These are phyloP conservation scores for Xylariomycetidae sp. DNA, from an alignment of 2,329 filamentous ascomycete species.

Conservation along the genomic window DNA sequence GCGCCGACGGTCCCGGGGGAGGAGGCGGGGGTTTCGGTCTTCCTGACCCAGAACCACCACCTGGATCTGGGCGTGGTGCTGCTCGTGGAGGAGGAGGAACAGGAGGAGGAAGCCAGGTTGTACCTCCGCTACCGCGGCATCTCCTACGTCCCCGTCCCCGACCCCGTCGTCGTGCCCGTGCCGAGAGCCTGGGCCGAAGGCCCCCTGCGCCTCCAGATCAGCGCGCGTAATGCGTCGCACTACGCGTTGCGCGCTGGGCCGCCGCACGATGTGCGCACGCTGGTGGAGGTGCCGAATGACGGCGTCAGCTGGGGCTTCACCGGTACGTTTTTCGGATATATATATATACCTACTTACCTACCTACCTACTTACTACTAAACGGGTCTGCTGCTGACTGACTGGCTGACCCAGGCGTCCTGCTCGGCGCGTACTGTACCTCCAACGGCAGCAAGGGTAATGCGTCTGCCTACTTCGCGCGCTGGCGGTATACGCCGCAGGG, in stretches of 20 bases:
- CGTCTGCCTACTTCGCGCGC: slow-evolving; percentile 39
- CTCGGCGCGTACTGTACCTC: slow-evolving; percentile 47
- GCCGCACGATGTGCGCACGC: slow-evolving; percentile 24
- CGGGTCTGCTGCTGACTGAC: not conserved
- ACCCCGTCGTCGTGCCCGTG: slow-evolving; percentile 30
- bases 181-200: slow-evolving; percentile 31
- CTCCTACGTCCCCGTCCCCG: slow-evolving; percentile 34
- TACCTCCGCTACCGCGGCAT: slow-evolving; percentile 40
- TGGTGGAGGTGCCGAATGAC: slow-evolving; percentile 28
- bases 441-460: slow-evolving; percentile 38
- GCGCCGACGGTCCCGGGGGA: slow-evolving; percentile 30
- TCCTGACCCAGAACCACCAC: slow-evolving; percentile 49
- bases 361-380: not conserved
- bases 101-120: slow-evolving; percentile 27
- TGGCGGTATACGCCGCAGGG: slow-evolving; percentile 39
- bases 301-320: slow-evolving; percentile 35
- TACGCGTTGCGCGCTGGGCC: slow-evolving; percentile 35
- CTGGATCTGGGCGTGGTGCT: slow-evolving; percentile 38
- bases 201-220: slow-evolving; percentile 34
- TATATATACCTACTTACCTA: not conserved
- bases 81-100: too few species aligned
- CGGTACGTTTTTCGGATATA: slow-evolving; percentile 20
- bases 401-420: slow-evolving; percentile 33
- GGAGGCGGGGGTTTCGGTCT: slow-evolving; percentile 47
- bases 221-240: slow-evolving; percentile 39